Percentiles rank a stretch among this genome's conserved stretches.
Conservation (phyloP, 2,329 filamentous ascomycete genomes). For the Fusarium keratoplasticum region DNA sequence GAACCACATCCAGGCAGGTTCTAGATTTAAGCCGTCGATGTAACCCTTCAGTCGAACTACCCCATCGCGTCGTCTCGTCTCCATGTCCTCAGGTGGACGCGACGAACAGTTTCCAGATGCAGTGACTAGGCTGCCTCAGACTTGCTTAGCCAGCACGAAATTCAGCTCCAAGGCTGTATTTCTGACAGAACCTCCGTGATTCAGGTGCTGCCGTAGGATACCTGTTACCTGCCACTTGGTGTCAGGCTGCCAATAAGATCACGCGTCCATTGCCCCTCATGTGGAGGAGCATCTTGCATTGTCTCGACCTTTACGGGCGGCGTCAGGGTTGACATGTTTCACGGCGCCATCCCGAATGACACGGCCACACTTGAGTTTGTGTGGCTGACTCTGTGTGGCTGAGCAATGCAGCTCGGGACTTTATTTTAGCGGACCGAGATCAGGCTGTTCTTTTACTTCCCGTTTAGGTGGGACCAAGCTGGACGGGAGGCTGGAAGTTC, state of each 20-base stretch:
- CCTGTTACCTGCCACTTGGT: background rate
- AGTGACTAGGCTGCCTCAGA: constrained; percentile 16
- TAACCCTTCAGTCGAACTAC: constrained; percentile 35
- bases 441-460: background rate
- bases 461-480: background rate
- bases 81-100: constrained; percentile 16
- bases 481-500: constrained; percentile 1
- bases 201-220: background rate
- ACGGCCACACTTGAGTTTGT: background rate
- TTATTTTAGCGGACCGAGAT: constrained; percentile 40
- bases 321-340: constrained; percentile 26
- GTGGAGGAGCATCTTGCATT: background rate
- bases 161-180: background rate
- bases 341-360: constrained; percentile 8
- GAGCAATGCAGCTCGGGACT: constrained; percentile 17
- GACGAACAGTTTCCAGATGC: background rate
- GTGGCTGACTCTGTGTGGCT: constrained; percentile 31
- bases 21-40: constrained; percentile 32
- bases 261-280: background rate
- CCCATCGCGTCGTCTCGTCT: constrained; percentile 28
- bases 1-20: constrained; percentile 33
- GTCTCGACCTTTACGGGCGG: background rate
- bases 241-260: background rate
- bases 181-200: background rate
- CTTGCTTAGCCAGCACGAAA: constrained; percentile 15